phyloP scores from a whole-genome alignment of 1,139 yeast genomes.

The Hansenula lynferdii region DNA sequence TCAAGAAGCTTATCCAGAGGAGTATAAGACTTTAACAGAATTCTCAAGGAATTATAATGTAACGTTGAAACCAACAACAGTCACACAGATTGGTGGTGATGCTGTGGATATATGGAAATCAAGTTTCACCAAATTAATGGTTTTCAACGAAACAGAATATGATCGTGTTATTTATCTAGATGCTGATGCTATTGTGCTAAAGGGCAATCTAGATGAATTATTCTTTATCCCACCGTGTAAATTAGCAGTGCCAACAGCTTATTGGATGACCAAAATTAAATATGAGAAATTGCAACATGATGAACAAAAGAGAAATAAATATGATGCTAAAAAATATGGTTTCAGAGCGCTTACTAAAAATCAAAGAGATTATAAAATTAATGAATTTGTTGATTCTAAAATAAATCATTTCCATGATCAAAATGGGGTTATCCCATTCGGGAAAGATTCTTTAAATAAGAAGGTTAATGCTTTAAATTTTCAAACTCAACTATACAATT shows the following conservation, averaged over 20 bases:
- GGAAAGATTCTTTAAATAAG: neutral
- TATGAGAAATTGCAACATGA: constrained; percentile 2
- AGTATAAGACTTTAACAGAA: constrained; percentile 13
- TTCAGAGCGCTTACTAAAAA: constrained; percentile 11
- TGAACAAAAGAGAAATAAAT: constrained; percentile 3
- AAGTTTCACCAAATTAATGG: constrained; percentile 50
- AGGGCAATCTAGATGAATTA: constrained; percentile 37
- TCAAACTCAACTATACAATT: constrained; percentile 15
- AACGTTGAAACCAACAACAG: constrained; percentile 18
- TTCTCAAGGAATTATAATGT: constrained; percentile 23
- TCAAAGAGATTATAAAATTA: constrained; percentile 8
- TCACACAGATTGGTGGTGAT: constrained; percentile 23
- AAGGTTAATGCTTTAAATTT: constrained; percentile 12
- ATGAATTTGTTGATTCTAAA: constrained; percentile 2
- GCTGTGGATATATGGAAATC: constrained; percentile 39
- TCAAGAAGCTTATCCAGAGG: constrained; percentile 10
- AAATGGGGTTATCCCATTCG: neutral
- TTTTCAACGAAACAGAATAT: constrained; percentile 45
- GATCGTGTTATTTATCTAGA: constrained; percentile 41
- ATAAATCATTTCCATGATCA: constrained; percentile 5
- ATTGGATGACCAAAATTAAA: constrained; percentile 19
- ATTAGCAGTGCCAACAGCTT: constrained; percentile 31
- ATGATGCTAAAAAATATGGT: constrained; percentile 7
- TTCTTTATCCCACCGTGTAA: constrained; percentile 39
- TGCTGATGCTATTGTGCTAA: constrained; percentile 30